phyloP scores from a whole-genome alignment of 352 stramenopile genomes.

The Phytophthora cactorum region DNA sequence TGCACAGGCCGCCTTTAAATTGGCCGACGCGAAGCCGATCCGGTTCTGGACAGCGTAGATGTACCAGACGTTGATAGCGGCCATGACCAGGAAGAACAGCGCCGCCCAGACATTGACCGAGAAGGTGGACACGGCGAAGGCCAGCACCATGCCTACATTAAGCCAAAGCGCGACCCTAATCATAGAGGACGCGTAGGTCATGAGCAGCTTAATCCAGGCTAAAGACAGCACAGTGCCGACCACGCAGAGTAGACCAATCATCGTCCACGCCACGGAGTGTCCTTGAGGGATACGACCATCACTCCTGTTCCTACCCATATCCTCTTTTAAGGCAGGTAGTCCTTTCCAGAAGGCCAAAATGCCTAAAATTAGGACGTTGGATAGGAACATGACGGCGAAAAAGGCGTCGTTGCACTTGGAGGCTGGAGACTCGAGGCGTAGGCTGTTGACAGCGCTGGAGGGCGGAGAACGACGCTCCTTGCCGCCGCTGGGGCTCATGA shows the following conservation, averaged over 20 bases:
- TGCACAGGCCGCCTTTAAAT: constrained; percentile 75
- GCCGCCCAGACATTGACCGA: constrained; percentile 66
- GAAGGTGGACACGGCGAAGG: constrained; percentile 69
- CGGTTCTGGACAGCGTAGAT: constrained; percentile 82
- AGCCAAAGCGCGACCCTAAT: constrained; percentile 85
- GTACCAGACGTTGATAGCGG: constrained; percentile 85
- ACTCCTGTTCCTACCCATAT: constrained; percentile 35
- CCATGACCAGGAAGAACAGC: constrained; percentile 62
- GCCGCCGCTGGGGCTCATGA: constrained; percentile 48
- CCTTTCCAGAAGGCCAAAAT: constrained; percentile 78
- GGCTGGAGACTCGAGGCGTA: constrained; percentile 65
- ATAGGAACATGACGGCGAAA: constrained; percentile 77
- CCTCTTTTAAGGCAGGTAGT: constrained; percentile 58
- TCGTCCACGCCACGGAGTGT: constrained; percentile 56
- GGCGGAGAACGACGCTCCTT: constrained; percentile 34
- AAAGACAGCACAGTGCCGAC: constrained; percentile 64
- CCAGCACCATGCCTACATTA: constrained; percentile 77
- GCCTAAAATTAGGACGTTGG: constrained; percentile 60
- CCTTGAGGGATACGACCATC: constrained; percentile 38
- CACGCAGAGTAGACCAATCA: constrained; percentile 57
- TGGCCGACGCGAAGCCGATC: constrained; percentile 85
- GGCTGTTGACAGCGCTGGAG: constrained; percentile 51
- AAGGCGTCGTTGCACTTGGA: constrained; percentile 75
- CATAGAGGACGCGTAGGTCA: constrained; percentile 75
- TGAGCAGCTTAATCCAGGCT: constrained; percentile 81